Conservation (phyloP, 1,284 basidiomycete genomes). For the Cutaneotrichosporon mucoides region DNA sequence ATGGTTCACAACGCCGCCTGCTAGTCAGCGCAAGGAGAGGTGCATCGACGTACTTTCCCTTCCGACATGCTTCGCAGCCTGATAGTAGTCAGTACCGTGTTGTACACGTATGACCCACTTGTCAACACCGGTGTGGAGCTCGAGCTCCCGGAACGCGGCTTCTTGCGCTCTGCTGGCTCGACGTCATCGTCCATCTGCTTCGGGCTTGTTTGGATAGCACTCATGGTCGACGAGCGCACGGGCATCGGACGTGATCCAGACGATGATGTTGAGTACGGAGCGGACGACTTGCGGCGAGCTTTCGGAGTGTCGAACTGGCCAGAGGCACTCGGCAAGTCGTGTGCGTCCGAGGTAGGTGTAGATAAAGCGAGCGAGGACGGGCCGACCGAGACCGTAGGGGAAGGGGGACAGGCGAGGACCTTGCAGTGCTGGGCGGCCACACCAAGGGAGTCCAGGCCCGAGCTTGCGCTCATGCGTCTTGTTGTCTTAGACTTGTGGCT, state of each 20-base stretch:
- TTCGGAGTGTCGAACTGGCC: neutral
- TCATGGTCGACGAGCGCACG: neutral
- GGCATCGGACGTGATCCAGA: neutral
- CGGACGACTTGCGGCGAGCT: neutral
- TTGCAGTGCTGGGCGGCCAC: too few species aligned
- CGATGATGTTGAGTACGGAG: neutral
- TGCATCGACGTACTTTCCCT: conserved; percentile 30
- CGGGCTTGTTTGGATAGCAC: neutral
- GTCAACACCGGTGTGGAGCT: conserved; percentile 6
- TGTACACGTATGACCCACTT: neutral
- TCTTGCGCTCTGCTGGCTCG: neutral
- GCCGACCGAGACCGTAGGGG: too few species aligned
- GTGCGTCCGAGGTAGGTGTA: too few species aligned
- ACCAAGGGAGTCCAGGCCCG: too few species aligned
- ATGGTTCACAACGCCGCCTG: conserved; percentile 43
- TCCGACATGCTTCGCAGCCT: conserved; percentile 36
- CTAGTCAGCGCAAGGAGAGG: conserved; percentile 16
- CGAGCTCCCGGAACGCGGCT: neutral
- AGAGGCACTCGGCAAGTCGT: too few species aligned
- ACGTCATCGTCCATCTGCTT: neutral
- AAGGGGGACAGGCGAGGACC: too few species aligned
- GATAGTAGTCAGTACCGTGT: neutral
- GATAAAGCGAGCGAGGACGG: too few species aligned
- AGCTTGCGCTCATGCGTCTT: too few species aligned
- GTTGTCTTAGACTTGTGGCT: too few species aligned